Conservation (phyloP, 192 early-diverging fungal genomes). For the Coemansia sp. region DNA sequence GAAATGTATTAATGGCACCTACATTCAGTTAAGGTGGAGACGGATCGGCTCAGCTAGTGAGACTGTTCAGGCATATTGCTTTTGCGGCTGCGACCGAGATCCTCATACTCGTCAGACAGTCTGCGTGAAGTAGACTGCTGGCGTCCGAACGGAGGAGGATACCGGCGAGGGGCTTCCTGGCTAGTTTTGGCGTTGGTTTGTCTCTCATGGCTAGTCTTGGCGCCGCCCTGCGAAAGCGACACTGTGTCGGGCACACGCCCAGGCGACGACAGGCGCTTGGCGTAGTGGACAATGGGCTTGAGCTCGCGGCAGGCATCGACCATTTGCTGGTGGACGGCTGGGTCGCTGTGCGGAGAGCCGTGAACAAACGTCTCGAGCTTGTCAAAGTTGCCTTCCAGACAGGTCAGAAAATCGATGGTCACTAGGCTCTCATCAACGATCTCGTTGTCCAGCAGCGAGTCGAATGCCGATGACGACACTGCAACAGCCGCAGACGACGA, state of each 20-base stretch:
- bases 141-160: constrained; percentile 12
- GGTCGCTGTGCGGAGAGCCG: neutral
- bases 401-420: constrained; percentile 48
- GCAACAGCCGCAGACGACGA: constrained; percentile 19
- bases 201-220: constrained; percentile 14
- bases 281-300: constrained; percentile 50
- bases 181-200: constrained; percentile 6
- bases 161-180: constrained; percentile 12
- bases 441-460: constrained; percentile 46
- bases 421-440: constrained; percentile 46
- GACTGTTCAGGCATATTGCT: constrained; percentile 34
- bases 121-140: constrained; percentile 11
- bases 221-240: constrained; percentile 4
- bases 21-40: too few relatives aligned
- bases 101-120: constrained; percentile 36
- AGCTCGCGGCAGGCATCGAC: constrained; percentile 38
- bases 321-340: constrained; percentile 9
- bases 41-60: too few relatives aligned
- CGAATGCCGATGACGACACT: constrained; percentile 26
- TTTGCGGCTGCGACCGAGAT: constrained; percentile 36
- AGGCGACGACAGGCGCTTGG: constrained; percentile 39
- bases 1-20: too few relatives aligned
- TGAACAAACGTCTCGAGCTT: constrained; percentile 33
- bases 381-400: constrained; percentile 40
- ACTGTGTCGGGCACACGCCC: constrained; percentile 21